Evolutionary conservation across 2,329 filamentous ascomycete species (phyloP), one percentile per base, ranked within the genome.

Genomic region (Aspergillus pseudoglaucus): DNA sequence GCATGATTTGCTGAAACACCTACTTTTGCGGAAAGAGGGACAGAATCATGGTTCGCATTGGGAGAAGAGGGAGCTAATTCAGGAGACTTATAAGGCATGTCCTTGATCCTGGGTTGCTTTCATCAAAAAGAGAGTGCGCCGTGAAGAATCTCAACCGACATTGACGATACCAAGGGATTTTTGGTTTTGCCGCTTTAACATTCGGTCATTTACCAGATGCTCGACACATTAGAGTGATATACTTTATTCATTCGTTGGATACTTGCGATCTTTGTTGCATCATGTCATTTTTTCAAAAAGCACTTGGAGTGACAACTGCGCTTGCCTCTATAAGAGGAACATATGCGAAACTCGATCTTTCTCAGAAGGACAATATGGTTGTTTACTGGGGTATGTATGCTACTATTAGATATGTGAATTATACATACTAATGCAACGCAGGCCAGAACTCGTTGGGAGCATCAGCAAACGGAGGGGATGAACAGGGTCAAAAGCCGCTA

Each of bases 361-460:
- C 58, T n/a, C 72, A 74, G 1, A 57, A 60, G 2, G 71, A 63
- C 44, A 86, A 85, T 56, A 60, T 87, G 46, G 82, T 78, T 22
- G 72, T 85, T 1, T 87, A 87, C 63, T 87, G 83, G 83, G 84
- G 66, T 69, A 52, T 42, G 56, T 51, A 17, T 35, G 14, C 6
- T 30, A 2, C 3, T 23, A 8, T 15, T 14, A n/a, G 9, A 32
- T 9, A 2, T 18, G 8, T 14, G 22, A 9, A 32, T 30, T 15
- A 42, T 44, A 27, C 8, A 37, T 40, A 32, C 10, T 4, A 7
- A 12, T 27, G 42, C 6, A 7, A 4, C 25, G 6, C 43, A 67
- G 62, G 82, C 70, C 83, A 87, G 59, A 86, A 87, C 61, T 86
- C 82, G 0, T 75, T 71, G 8, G 69, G 74, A 49, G 70, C 25